phyloP scores from a whole-genome alignment of 108 stramenopile genomes.

The Cyclotella sp. region DNA sequence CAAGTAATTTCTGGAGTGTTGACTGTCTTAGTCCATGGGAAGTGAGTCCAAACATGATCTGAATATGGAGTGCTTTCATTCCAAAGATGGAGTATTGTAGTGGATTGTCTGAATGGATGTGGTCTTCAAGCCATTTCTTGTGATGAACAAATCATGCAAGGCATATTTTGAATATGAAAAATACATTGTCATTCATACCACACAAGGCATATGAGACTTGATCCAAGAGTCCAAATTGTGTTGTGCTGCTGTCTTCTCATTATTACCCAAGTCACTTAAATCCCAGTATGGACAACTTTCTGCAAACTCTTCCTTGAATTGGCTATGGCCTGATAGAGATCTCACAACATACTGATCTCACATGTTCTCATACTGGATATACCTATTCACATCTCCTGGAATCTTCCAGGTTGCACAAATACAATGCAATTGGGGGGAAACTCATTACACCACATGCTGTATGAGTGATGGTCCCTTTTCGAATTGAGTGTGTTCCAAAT shows the following conservation, averaged over 20 bases:
- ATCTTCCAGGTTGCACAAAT: constrained; percentile 33
- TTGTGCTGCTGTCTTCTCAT: not conserved
- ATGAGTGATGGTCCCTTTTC: constrained; percentile 40
- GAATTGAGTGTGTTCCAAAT: constrained; percentile 40
- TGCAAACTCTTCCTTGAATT: constrained; percentile 12
- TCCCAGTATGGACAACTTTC: constrained; percentile 20
- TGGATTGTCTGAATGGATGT: not conserved
- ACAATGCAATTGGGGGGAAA: constrained; percentile 25
- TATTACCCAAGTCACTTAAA: not conserved
- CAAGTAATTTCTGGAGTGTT: constrained; percentile 21
- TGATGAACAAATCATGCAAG: constrained; percentile 4
- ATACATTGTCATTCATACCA: constrained; percentile 1
- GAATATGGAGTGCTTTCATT: not conserved
- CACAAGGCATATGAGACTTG: not conserved
- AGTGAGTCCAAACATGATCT: not conserved
- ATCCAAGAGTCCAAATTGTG: constrained; percentile 9
- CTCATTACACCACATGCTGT: constrained; percentile 14
- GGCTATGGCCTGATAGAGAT: constrained; percentile 18
- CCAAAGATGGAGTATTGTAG: not conserved
- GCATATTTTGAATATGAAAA: constrained; percentile 14
- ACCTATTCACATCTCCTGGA: constrained; percentile 22
- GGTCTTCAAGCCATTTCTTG: not conserved
- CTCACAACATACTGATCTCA: constrained; percentile 35
- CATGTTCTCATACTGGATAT: constrained; percentile 23
- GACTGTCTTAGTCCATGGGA: constrained; percentile 16